Evolutionary conservation across 78 protist species (phyloP), one percentile per base, ranked within the genome.

Genomic region (Pigoraptor vietnamica): DNA sequence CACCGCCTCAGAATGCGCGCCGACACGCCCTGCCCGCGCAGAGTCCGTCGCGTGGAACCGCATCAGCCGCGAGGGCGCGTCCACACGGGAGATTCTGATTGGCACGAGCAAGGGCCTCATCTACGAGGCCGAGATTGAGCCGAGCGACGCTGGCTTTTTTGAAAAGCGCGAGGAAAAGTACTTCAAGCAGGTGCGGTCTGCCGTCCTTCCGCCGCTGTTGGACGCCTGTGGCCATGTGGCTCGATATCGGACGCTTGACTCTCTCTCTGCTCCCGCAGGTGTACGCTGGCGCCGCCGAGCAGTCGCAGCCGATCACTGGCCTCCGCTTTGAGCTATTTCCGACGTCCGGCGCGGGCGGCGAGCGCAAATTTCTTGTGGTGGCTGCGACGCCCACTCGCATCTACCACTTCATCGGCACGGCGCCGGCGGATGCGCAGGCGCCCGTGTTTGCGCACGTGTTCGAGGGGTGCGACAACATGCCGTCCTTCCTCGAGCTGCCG

Each of bases 41-140:
- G 86, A 94, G 36, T 92, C 96, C 0, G 89, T 96, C 86, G 97
- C 96, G 24, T 96, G 97, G 97, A 93, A 93, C 67, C 37, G 24
- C 81, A 24, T 36, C 14, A 21, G 34, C 2, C 56, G 36, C 1
- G 92, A 82, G 24, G 90, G 0, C 14, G 2, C 87, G 6, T 40
- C 79, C 37, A 91, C 94, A 21, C 91, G 88, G 34, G 93, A 87
- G 25, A 89, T 96, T 14, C 39, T 96, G 10, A 81, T 96, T 34
- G 98, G 98, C 88, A 92, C 92, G 0, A 92, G 40, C 39, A 87
- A 91, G 37, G 98, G 98, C 33, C 55, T 39, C 91, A 90, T 96
- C 21, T 94, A 29, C 88, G 96, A 95, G 90, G 37, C 96, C 0
- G 37, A 35, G 32, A 90, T 96, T 84, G 93, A 89, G 24, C 37